Evolutionary conservation across 257 asterid species (phyloP), one percentile per base, ranked within the genome.

Genomic region (Capsicum rhomboideum): DNA sequence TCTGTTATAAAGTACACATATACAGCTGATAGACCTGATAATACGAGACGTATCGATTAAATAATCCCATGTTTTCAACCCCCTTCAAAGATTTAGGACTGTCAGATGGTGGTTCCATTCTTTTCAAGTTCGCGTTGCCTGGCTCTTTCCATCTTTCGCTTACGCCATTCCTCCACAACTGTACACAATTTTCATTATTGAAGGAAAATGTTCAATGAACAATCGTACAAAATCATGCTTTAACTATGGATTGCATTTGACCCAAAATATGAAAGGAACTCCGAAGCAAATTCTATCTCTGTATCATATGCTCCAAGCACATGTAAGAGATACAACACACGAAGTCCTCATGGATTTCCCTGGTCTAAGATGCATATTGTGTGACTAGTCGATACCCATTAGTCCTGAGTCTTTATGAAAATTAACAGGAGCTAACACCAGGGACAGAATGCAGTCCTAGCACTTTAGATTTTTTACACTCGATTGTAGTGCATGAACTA

Each of bases 121-220:
- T 91, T 92, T 69, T 84, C 92, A 26, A 87, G 83, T 50, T 90
- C 91, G 8, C 98, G 94, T 61, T 93, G 96, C 20, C 96, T 88
- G 50, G 98, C 98, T 79, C 98, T 93, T 82, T 95, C 98, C 91
- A 95, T 92, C 94, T 95, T 95, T 86, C 98, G 85, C 82, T 90
- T 93, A 54, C 98, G 98, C 98, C 98, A 93, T 90, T 95, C 98
- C 84, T 93, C 98, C 10, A 93, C 85, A 72, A 96, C 99, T 95
- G 88, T 78, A 85, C 16, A 83, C 16, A 83, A 46, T 83, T 31
- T 58, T 50, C 83, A 78, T 74, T 40, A 72, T 69, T 20, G 78
- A 18, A 69, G 18, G 10, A n/a, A n/a, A n/a, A n/a, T n/a, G n/a
- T n/a, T n/a, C n/a, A n/a, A n/a, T n/a, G n/a, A n/a, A n/a, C n/a